phyloP scores from a whole-genome alignment of 2,329 filamentous ascomycete genomes.

The Botrytis aclada region DNA sequence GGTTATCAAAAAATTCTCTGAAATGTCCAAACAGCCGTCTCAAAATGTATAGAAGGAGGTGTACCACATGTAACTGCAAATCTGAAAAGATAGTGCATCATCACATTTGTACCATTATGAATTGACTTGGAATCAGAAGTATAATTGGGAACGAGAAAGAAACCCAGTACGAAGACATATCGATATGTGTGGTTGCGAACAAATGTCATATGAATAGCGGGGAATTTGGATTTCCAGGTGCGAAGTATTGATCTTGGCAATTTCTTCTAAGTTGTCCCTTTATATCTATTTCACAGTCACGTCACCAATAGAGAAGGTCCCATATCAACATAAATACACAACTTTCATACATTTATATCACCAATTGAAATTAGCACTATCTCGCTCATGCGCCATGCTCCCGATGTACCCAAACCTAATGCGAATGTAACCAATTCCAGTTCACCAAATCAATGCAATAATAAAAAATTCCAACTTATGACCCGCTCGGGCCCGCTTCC shows the following conservation, averaged over 20 bases:
- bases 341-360: not conserved
- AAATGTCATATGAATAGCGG: not conserved
- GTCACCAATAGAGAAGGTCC: no score
- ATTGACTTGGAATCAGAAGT: not conserved
- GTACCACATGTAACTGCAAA: not conserved
- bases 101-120: not conserved
- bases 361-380: not conserved
- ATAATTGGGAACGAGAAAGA: not conserved
- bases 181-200: not conserved
- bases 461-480: conserved; percentile 22
- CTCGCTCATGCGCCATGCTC: conserved; percentile 12
- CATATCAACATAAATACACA: not conserved
- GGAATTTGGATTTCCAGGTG: not conserved
- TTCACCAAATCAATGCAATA: conserved; percentile 1
- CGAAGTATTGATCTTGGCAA: not conserved
- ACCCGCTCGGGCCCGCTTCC: conserved; percentile 33
- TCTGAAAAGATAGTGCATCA: not conserved
- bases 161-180: not conserved
- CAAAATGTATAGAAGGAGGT: not conserved
- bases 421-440: conserved; percentile 11
- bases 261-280: not conserved
- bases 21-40: not conserved
- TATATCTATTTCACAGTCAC: not conserved
- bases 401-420: conserved; percentile 12
- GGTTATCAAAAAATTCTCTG: not conserved